These are phyloP conservation scores for Trichoderma virens DNA, from an alignment of 495 filamentous ascomycete genomes.

Conservation along the genomic window DNA sequence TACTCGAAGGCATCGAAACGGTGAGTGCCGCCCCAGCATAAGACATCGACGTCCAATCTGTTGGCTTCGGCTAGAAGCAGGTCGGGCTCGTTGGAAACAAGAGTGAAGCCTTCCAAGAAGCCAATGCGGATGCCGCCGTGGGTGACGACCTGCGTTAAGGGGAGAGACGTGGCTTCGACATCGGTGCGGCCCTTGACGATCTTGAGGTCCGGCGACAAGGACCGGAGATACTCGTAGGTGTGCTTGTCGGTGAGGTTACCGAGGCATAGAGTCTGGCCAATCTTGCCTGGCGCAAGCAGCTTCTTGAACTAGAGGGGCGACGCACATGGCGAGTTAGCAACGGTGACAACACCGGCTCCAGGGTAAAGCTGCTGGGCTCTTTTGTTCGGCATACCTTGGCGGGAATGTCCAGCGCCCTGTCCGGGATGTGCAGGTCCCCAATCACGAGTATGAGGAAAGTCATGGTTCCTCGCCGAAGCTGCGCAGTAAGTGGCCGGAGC, in stretches of 20 bases:
- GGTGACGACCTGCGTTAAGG: constrained; percentile 86
- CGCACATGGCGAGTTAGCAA: neutral
- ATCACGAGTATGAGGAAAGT: constrained; percentile 62
- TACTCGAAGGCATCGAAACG: constrained; percentile 97
- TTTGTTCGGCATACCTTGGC: constrained; percentile 54
- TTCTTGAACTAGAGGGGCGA: constrained; percentile 76
- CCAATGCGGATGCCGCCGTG: constrained; percentile 91
- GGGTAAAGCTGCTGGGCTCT: neutral
- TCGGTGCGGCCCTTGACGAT: constrained; percentile 93
- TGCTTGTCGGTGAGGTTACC: constrained; percentile 93
- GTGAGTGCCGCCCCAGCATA: constrained; percentile 97
- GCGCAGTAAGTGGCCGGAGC: neutral
- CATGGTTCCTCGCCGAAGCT: constrained; percentile 18
- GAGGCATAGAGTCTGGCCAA: constrained; percentile 92
- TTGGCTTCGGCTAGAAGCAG: constrained; percentile 85
- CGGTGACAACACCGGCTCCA: constrained; percentile 4
- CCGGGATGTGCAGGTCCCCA: constrained; percentile 91
- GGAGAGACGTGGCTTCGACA: constrained; percentile 81
- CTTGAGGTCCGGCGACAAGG: constrained; percentile 87
- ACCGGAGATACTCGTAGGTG: constrained; percentile 90
- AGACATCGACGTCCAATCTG: constrained; percentile 92
- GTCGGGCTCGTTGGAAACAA: constrained; percentile 89
- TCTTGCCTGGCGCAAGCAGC: constrained; percentile 95
- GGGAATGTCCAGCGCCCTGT: constrained; percentile 77
- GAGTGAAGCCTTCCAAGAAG: constrained; percentile 93